Conservation (phyloP, 2,329 filamentous ascomycete genomes). For the Lojkania enalia region DNA sequence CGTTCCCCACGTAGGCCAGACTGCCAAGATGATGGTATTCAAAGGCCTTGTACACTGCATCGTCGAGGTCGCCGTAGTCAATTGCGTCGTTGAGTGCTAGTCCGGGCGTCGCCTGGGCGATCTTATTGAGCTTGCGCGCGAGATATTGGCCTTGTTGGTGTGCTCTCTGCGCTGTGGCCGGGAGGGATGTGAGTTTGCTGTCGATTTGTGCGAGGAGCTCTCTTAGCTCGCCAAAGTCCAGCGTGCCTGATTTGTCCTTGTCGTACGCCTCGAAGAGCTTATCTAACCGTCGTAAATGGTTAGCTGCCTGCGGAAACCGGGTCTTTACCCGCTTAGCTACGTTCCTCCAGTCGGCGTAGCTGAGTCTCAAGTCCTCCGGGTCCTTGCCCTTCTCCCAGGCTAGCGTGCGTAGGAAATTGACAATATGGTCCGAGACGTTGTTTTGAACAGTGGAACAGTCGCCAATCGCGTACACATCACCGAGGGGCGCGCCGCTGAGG, state of each 20-base stretch:
- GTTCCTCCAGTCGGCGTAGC: conserved; percentile 83
- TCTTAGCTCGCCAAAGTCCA: conserved; percentile 89
- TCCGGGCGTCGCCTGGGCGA: conserved; percentile 76
- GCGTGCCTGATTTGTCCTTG: conserved; percentile 86
- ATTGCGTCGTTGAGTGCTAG: conserved; percentile 80
- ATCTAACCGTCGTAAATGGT: conserved; percentile 86
- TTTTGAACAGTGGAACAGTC: conserved; percentile 98
- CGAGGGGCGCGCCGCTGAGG: conserved; percentile 82
- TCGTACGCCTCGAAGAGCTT: conserved; percentile 91
- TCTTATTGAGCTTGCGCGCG: conserved; percentile 89
- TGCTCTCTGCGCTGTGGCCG: conserved; percentile 92
- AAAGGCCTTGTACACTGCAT: conserved; percentile 90
- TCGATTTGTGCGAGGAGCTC: conserved; percentile 92
- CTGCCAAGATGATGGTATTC: conserved; percentile 91
- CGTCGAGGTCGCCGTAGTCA: conserved; percentile 85
- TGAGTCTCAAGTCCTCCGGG: conserved; percentile 82
- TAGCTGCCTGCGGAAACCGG: conserved; percentile 86
- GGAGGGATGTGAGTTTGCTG: conserved; percentile 88
- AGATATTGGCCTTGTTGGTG: conserved; percentile 96
- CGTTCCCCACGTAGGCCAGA: conserved; percentile 94
- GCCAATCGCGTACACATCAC: conserved; percentile 94
- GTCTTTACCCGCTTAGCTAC: conserved; percentile 83
- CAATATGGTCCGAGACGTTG: conserved; percentile 88
- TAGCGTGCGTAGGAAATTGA: conserved; percentile 84
- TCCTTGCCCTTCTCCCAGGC: conserved; percentile 92